phyloP scores from a whole-genome alignment of 176 grass and related monocot genomes.

The Ensete ventricosum region DNA sequence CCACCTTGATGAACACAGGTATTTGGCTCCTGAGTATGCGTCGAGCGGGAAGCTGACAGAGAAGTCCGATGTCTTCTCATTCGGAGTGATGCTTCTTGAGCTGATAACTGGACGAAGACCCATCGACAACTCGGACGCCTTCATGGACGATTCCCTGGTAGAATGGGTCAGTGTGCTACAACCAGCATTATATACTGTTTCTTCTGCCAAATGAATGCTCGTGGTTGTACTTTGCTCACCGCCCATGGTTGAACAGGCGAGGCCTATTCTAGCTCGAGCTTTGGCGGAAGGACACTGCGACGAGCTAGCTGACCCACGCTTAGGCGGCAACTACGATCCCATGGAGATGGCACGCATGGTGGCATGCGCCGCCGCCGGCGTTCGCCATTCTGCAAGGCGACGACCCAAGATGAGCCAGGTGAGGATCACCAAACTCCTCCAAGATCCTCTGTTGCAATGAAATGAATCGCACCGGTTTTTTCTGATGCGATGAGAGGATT shows the following conservation, averaged over 20 bases:
- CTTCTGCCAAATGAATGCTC: not conserved
- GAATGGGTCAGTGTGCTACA: conserved; percentile 27
- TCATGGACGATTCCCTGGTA: conserved; percentile 44
- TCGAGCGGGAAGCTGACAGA: conserved; percentile 50
- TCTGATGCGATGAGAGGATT: not conserved
- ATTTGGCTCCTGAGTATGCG: conserved; percentile 50
- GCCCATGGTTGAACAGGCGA: conserved; percentile 19
- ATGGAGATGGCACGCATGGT: conserved; percentile 38
- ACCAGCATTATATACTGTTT: not conserved
- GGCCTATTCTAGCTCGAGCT: conserved; percentile 26
- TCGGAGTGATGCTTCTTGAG: conserved; percentile 48
- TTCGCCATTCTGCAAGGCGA: conserved; percentile 41
- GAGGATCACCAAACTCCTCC: not conserved
- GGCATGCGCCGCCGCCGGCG: conserved; percentile 32
- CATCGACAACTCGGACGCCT: conserved; percentile 21
- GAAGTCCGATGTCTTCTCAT: conserved; percentile 52
- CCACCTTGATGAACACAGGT: not conserved
- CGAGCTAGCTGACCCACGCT: conserved; percentile 26
- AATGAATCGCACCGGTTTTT: not conserved
- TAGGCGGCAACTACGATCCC: conserved; percentile 32
- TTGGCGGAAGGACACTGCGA: conserved; percentile 39
- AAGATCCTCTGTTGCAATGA: not conserved
- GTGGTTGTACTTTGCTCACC: not conserved
- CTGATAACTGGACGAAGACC: conserved; percentile 40
- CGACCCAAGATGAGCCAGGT: conserved; percentile 58